Evolutionary conservation across 192 early-diverging fungal species (phyloP).

Genomic region (Linnemannia zychae): DNA sequence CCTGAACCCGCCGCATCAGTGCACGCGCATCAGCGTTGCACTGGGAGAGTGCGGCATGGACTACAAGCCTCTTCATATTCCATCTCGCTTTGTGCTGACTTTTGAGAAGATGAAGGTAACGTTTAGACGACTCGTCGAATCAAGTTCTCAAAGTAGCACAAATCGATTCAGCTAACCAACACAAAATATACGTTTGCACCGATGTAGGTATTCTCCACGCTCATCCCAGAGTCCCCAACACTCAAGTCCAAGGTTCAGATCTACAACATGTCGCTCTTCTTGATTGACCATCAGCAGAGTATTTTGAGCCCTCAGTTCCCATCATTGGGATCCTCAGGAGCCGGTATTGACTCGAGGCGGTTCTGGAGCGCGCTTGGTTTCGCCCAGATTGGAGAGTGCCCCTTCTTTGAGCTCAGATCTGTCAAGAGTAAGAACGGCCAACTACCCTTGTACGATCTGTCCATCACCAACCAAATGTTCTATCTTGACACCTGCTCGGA

Average conservation of each 20-base stretch:
- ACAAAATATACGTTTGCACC: neutral
- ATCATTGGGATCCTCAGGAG: neutral
- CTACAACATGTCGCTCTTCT: conserved; percentile 63
- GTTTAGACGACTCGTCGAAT: neutral
- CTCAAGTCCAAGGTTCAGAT: conserved; percentile 64
- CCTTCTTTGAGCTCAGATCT: conserved; percentile 47
- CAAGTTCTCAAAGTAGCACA: too few relatives aligned
- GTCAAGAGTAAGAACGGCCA: conserved; percentile 52
- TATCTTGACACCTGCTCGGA: conserved; percentile 78
- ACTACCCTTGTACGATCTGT: conserved; percentile 57
- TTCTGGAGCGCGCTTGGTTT: conserved; percentile 48
- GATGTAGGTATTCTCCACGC: conserved; percentile 62
- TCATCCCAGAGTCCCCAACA: conserved; percentile 74
- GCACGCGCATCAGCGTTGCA: conserved; percentile 70
- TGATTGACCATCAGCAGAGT: conserved; percentile 63
- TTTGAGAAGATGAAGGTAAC: conserved; percentile 74
- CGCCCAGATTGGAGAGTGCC: conserved; percentile 39
- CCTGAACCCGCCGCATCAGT: conserved; percentile 54
- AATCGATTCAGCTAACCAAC: neutral
- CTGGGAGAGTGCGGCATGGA: conserved; percentile 72
- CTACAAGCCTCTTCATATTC: conserved; percentile 68
- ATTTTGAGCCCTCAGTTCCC: conserved; percentile 51
- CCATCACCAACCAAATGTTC: conserved; percentile 69
- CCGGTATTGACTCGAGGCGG: conserved; percentile 37
- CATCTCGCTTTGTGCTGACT: conserved; percentile 62